phyloP scores from a whole-genome alignment of 139 green algal species.

The Volvox africanus region DNA sequence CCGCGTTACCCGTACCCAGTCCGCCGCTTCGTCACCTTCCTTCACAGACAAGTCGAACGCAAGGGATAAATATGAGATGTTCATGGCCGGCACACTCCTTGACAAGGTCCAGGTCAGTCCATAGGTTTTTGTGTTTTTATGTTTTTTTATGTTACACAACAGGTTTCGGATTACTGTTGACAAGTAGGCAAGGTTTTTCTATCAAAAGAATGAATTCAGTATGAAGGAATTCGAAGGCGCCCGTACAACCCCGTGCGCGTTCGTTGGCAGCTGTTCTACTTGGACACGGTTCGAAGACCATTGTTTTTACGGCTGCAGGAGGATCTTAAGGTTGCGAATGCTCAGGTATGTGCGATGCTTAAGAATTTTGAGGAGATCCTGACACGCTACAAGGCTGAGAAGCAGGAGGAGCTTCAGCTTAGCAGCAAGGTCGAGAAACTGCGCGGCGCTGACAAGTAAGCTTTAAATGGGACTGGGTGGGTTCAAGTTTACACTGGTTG shows the following conservation, averaged over 20 bases:
- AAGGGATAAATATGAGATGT: constrained; percentile 76
- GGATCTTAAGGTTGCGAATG: constrained; percentile 28
- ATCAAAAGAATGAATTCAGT: too few relatives aligned
- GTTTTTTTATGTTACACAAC: not conserved
- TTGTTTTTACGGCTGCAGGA: not conserved
- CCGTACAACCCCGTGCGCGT: too few relatives aligned
- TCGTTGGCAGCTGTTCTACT: too few relatives aligned
- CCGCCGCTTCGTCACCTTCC: not conserved
- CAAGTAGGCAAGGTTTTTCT: too few relatives aligned
- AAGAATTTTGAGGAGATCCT: constrained; percentile 23
- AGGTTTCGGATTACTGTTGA: not conserved
- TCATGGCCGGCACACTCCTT: constrained; percentile 82
- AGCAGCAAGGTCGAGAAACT: constrained; percentile 38
- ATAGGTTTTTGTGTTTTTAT: not conserved
- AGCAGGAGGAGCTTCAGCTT: constrained; percentile 49
- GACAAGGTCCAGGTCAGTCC: constrained; percentile 20
- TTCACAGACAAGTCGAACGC: constrained; percentile 53
- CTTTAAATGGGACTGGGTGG: too few relatives aligned
- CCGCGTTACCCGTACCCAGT: too few relatives aligned
- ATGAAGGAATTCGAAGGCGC: too few relatives aligned
- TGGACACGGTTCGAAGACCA: too few relatives aligned
- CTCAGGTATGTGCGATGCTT: not conserved
- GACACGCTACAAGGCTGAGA: constrained; percentile 18
- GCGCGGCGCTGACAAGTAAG: constrained; percentile 26
- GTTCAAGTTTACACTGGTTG: too few relatives aligned